Base-by-base conservation (phyloP, 2,329 filamentous ascomycete species). In the Emmonsiellopsis sp. region DNA sequence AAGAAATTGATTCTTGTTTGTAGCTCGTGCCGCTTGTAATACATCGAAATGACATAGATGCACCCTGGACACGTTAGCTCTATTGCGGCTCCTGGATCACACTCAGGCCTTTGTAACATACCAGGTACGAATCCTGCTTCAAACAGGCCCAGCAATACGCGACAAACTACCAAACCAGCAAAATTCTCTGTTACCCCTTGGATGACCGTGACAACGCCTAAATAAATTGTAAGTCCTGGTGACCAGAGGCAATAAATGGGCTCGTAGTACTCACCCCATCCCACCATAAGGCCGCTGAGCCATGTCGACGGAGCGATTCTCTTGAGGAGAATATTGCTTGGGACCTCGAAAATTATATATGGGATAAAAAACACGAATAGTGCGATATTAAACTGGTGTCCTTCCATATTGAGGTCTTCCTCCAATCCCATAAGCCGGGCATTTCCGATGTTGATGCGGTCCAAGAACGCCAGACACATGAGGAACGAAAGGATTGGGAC, bases 361-460 rank as follows among this genome's bases (percentile, higher is more conserved):
- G 73, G 71, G 11, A 76, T 65, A 54, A 75, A 76, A 55, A 76
- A 75, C 8, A 75, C 67, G 53, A 70, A 70, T 2, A 76, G 59
- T 1, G 70, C 69, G 34, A 70, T 65, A 55, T 74, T 75, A 54
- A 70, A 77, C 50, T 71, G 67, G 50, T 69, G 68, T 15, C 63
- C 65, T 4, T 61, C 64, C 73, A 78, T 74, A 46, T 67, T 55
- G 43, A 77, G 63, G 49, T 74, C 69, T 45, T 62, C 61, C 57
- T 75, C 71, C 10, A 77, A 59, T 3, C 73, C 73, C 50, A 73
- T 67, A 11, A 76, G 65, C 4, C 73, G 67, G 1, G 74, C 75
- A 62, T 77, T 77, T 31, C 73, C 74, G 51, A 77, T 76, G 56
- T 73, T 73, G 60, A 72, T 59, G n/a, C 74, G 67, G 56, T 77